Evolutionary conservation across 2,329 filamentous ascomycete species (phyloP), one percentile per base, ranked within the genome.

Genomic region (Fusarium xylarioides): DNA sequence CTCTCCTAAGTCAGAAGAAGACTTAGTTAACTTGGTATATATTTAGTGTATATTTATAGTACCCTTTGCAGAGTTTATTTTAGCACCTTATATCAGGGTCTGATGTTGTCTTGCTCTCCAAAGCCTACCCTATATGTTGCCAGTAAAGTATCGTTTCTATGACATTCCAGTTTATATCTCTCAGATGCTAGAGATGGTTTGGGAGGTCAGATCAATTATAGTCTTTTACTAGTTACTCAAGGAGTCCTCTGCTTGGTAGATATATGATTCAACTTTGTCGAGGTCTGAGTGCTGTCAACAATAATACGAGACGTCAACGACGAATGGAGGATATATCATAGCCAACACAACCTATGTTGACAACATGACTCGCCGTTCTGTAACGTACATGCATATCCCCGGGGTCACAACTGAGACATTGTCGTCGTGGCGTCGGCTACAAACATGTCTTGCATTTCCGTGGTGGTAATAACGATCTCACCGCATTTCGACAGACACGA

Each of bases 361-460:
- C 30, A 66, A 37, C 42, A 47, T 57, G 60, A 37, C 47, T 47
- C 42, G 32, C 32, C n/a, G 9, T 35, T 5, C 35, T 37, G n/a
- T 40, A 40, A 65, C 63, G 35, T 66, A 42, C 32, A 38, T 37
- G 32, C 32, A 65, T 38, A 40, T 37, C 47, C 47, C 60, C 40
- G 28, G 18, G 60, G 43, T n/a, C 63, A 15, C 28, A 34, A 30
- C 21, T 30, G 28, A 35, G 52, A 65, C 35, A 42, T 37, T 66
- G 60, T 47, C 40, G 34, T 57, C 40, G 63, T 66, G 60, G 60
- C 60, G 60, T 53, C 54, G 60, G 44, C 34, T 65, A 23, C 26
- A 66, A 43, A 57, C 47, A 66, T 65, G 60, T 66, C 60, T 65
- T 64, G 40, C 40, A 65, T 40, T 19, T n/a, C 6, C n/a, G 52